A percentile compares a stretch with the other conserved stretches of the same genome.
phyloP scores from a whole-genome alignment of 305 asterid genomes.

The Fraxinus velutina region DNA sequence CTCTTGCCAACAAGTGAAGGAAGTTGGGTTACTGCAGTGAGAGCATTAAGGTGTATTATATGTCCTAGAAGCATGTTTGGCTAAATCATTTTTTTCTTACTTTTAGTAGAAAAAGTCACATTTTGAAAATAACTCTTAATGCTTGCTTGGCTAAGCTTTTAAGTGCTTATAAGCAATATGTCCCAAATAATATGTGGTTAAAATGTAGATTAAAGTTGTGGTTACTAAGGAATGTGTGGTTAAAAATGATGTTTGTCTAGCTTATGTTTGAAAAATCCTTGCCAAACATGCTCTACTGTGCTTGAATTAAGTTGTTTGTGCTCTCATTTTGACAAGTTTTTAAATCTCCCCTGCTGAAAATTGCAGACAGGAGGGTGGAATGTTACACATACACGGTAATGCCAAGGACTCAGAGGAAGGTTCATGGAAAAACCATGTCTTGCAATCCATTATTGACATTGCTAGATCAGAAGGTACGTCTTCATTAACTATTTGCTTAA shows the following conservation, averaged over 20 bases:
- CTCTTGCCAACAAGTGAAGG: slow-evolving; percentile 90
- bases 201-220: neutral
- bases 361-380: slow-evolving; percentile 79
- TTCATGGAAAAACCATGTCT: slow-evolving; percentile 53
- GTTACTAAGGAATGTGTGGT: neutral
- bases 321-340: neutral
- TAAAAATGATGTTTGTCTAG: neutral
- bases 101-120: neutral
- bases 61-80: neutral
- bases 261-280: neutral
- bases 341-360: neutral
- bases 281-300: neutral
- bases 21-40: slow-evolving; percentile 83
- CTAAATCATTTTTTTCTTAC: neutral
- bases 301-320: neutral
- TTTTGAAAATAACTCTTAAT: neutral
- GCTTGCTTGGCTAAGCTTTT: neutral
- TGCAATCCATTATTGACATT: slow-evolving; percentile 50
- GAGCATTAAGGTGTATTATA: slow-evolving; percentile 63
- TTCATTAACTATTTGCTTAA: neutral
- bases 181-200: neutral
- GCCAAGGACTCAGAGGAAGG: slow-evolving; percentile 81
- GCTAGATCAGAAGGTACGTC: slow-evolving; percentile 60
- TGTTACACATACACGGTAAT: slow-evolving; percentile 75
- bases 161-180: neutral